Evolutionary conservation across 768 basidiomycete species (phyloP), one percentile per base, ranked within the genome.

Genomic region (Mycena epipterygia): DNA sequence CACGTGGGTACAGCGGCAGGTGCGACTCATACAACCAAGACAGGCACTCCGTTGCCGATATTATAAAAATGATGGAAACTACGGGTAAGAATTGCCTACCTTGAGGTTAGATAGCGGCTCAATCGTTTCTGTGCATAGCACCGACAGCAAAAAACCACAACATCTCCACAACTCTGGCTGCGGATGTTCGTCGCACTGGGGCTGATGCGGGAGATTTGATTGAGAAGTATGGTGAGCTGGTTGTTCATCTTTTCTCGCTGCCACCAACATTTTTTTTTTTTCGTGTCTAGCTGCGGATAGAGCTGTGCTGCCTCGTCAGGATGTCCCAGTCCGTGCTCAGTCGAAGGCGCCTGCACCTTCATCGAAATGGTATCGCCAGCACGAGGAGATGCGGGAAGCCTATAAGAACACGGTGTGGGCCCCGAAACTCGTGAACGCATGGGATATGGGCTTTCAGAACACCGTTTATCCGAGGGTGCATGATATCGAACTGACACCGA

Each of bases 341-440:
- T 3, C 9, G 2, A 25, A 8, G n/a, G n/a, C n/a, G n/a, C n/a
- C n/a, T n/a, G n/a, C n/a, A n/a, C n/a, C n/a, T n/a, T n/a, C n/a
- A 11, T 65, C 64, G 1, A 65, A 57, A 30, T 65, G 64, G 64
- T 35, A 44, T 13, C 64, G 53, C 4, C 64, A 65, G 53, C 39
- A 33, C 17, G 4, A 2, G 32, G 53, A 55, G 4, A 48, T 46
- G 0, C 2, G 27, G 19, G 16, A 41, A 11, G 8, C 25, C 23
- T 53, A 30, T 7, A 33, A 27, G 7, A 6, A 25, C 3, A 13
- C 33, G 8, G 0, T 8, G 13, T 65, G 64, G 64, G 53, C 55
- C 2, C 53, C 64, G 1, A 35, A 46, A 21, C 35, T 56, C 21
- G n/a, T 65, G 12, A 42, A 44, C 0, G 23, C 62, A 1, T 64